Percentiles rank a stretch among this genome's conserved stretches.
phyloP scores from a whole-genome alignment of 345 rosid genomes.

The Corchorus capsularis region DNA sequence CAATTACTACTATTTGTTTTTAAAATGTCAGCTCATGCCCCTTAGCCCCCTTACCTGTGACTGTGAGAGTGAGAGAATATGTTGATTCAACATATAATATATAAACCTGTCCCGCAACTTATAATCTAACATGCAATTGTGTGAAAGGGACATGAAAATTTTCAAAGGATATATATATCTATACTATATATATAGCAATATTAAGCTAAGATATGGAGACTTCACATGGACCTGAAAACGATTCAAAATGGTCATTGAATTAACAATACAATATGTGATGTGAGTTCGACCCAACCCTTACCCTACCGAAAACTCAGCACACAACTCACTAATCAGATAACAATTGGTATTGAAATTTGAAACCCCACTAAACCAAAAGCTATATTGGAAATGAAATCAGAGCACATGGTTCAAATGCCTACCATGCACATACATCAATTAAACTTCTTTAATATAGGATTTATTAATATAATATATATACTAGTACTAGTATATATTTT shows the following conservation, averaged over 20 bases:
- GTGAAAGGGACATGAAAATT: neutral
- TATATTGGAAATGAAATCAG: too few relatives aligned
- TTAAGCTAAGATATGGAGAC: neutral
- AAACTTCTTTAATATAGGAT: too few relatives aligned
- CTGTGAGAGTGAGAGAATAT: conserved; percentile 7
- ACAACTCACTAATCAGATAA: too few relatives aligned
- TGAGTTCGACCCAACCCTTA: neutral
- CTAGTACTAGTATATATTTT: too few relatives aligned
- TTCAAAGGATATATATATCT: neutral
- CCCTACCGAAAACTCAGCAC: too few relatives aligned
- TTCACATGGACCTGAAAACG: neutral
- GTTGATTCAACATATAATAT: conserved; percentile 14
- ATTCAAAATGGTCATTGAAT: neutral
- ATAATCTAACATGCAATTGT: neutral
- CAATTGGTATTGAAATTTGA: too few relatives aligned
- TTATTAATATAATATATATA: too few relatives aligned
- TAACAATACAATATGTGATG: neutral
- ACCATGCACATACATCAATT: too few relatives aligned
- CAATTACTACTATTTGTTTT: conserved; percentile 13
- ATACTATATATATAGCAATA: neutral
- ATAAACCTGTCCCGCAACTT: conserved; percentile 8
- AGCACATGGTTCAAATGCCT: too few relatives aligned
- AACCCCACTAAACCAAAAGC: too few relatives aligned
- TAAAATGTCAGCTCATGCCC: neutral
- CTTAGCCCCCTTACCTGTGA: neutral